Evolutionary conservation across 2,329 filamentous ascomycete species (phyloP).

Genomic region (Elsinoe ampelina): DNA sequence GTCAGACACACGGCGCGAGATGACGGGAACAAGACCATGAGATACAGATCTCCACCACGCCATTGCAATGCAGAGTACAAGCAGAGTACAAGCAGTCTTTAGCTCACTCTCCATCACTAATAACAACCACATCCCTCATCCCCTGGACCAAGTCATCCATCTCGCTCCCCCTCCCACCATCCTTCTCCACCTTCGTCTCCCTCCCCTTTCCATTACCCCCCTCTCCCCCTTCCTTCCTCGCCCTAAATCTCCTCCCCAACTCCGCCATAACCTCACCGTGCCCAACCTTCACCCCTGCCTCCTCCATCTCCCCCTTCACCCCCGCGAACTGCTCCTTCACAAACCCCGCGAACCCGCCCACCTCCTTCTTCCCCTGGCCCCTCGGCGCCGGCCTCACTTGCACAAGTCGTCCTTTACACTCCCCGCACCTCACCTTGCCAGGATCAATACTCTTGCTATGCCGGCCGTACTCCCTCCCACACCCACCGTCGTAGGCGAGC

Average conservation of each 20-base stretch:
- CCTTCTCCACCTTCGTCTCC: not conserved
- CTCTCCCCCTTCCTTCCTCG: slow-evolving; percentile 32
- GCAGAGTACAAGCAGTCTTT: not conserved
- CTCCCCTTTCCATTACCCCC: not conserved
- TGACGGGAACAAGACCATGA: not conserved
- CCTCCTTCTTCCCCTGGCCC: slow-evolving; percentile 21
- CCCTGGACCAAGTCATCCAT: slow-evolving; percentile 18
- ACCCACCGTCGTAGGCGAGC: slow-evolving; percentile 33
- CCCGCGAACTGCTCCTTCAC: slow-evolving; percentile 60
- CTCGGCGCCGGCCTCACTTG: slow-evolving; percentile 75
- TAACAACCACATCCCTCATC: slow-evolving; percentile 18
- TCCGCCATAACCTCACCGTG: slow-evolving; percentile 62
- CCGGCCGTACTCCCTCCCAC: slow-evolving; percentile 64
- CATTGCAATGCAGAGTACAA: not conserved
- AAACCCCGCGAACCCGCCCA: slow-evolving; percentile 47
- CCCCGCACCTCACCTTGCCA: slow-evolving; percentile 60
- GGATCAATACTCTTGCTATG: slow-evolving; percentile 82
- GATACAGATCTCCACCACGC: not conserved
- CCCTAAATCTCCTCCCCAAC: slow-evolving; percentile 54
- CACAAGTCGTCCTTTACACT: slow-evolving; percentile 57
- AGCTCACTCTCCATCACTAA: slow-evolving; percentile 18
- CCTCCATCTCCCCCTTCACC: slow-evolving; percentile 47
- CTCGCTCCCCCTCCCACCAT: not conserved
- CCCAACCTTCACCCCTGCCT: slow-evolving; percentile 31
- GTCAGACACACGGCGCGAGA: too few relatives aligned